phyloP scores from a whole-genome alignment of 768 basidiomycete genomes.

The Imleria badia region DNA sequence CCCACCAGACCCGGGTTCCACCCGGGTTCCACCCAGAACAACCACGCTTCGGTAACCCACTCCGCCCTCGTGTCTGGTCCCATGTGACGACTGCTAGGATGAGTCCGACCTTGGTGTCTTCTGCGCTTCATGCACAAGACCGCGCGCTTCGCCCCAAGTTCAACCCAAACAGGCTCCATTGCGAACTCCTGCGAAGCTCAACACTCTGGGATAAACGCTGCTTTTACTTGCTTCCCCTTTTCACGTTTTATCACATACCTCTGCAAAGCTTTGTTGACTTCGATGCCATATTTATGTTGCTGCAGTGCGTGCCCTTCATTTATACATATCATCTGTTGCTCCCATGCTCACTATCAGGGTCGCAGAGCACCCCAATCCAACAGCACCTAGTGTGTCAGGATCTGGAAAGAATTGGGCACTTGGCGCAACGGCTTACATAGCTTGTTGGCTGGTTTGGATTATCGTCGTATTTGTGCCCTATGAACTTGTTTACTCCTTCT shows the following conservation, averaged over 20 bases:
- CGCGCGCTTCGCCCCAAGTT: conserved; percentile 61
- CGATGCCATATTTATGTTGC: conserved; percentile 78
- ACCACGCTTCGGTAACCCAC: conserved; percentile 55
- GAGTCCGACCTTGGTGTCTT: conserved; percentile 45
- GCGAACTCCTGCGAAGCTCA: conserved; percentile 65
- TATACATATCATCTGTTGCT: not conserved
- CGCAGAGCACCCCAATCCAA: conserved; percentile 70
- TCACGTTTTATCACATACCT: conserved; percentile 72
- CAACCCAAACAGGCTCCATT: conserved; percentile 61
- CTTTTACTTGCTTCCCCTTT: conserved; percentile 68
- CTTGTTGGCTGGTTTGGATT: conserved; percentile 77
- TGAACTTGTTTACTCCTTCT: conserved; percentile 73
- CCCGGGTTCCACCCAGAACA: no score
- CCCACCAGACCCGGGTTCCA: conserved; percentile 72
- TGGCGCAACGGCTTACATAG: conserved; percentile 78
- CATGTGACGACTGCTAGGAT: conserved; percentile 49
- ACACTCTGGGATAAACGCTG: conserved; percentile 53
- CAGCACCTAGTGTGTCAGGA: conserved; percentile 64
- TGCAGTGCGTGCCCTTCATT: conserved; percentile 61
- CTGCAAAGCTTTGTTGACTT: conserved; percentile 88
- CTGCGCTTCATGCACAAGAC: conserved; percentile 32
- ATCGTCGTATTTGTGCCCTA: conserved; percentile 73
- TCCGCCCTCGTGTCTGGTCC: conserved; percentile 53
- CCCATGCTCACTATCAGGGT: conserved; percentile 47
- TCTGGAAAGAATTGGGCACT: conserved; percentile 81